Evolutionary conservation across 2,329 filamentous ascomycete genomes (phyloP).

Genomic region (Arthrinium puccinioides): DNA sequence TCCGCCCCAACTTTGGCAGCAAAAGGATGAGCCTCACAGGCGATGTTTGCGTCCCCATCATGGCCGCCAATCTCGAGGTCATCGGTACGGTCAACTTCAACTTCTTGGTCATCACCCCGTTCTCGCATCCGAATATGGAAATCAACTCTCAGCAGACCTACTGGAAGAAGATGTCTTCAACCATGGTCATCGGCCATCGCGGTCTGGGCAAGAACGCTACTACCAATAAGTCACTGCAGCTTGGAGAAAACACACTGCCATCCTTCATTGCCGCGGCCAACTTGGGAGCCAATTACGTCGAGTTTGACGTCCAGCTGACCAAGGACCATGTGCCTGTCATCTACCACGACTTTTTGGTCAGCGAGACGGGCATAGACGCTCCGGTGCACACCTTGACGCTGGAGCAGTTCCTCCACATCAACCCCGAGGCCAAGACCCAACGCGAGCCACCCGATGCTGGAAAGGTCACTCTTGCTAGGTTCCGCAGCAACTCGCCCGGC

Average conservation of each 20-base stretch:
- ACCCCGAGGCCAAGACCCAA: constrained; percentile 39
- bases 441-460: constrained; percentile 16
- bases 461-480: constrained; percentile 15
- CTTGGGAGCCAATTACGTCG: constrained; percentile 69
- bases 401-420: constrained; percentile 91
- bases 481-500: constrained; percentile 21
- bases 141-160: constrained; percentile 88
- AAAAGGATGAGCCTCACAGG: constrained; percentile 90
- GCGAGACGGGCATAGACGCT: constrained; percentile 93
- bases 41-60: constrained; percentile 85
- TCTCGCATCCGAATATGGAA: constrained; percentile 88
- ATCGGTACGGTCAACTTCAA: constrained; percentile 97
- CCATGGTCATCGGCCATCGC: constrained; percentile 69
- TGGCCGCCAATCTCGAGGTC: constrained; percentile 77
- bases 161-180: constrained; percentile 86
- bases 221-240: constrained; percentile 77
- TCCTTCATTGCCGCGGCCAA: constrained; percentile 97
- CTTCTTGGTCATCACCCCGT: constrained; percentile 90
- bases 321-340: constrained; percentile 98
- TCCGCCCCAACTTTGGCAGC: constrained; percentile 74
- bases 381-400: constrained; percentile 92
- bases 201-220: constrained; percentile 86
- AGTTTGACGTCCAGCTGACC: constrained; percentile 91
- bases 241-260: constrained; percentile 92
- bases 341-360: constrained; percentile 97